Percentiles rank a stretch among this genome's conserved stretches.
phyloP scores from a whole-genome alignment of 148 eudicot genomes.

The Cornus kousa region DNA sequence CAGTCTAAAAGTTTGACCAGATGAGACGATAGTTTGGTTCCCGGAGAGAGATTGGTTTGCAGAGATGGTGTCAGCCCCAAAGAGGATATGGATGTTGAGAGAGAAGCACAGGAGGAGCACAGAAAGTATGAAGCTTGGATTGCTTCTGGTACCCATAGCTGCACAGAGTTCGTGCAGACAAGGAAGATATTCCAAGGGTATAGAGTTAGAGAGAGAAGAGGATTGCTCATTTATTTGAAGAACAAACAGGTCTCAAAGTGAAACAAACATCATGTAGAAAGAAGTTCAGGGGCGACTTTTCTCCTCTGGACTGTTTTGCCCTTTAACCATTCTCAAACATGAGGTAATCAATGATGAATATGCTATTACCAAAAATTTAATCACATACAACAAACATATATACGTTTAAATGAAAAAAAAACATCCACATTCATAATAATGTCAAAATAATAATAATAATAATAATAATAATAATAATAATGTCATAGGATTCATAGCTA shows the following conservation, averaged over 20 bases:
- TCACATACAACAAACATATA: no score
- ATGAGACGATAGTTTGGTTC: constrained; percentile 40
- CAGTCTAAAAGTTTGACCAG: constrained; percentile 28
- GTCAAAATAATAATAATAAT: no score
- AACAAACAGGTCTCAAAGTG: neutral
- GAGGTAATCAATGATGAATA: no score
- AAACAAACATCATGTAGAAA: neutral
- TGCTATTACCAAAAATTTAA: no score
- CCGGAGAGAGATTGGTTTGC: constrained; percentile 38
- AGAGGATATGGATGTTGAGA: constrained; percentile 8
- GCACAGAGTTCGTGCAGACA: neutral
- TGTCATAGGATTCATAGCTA: no score
- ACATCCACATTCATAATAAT: no score
- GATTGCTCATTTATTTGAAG: neutral
- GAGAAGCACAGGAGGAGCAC: constrained; percentile 6
- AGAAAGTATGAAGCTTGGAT: constrained; percentile 3
- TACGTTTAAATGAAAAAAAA: no score
- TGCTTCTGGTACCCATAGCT: constrained; percentile 14
- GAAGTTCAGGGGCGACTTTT: neutral
- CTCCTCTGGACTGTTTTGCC: neutral
- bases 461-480: no score
- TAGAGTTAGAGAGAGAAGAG: neutral
- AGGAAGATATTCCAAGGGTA: no score
- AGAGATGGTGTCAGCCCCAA: constrained; percentile 41
- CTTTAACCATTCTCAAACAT: neutral